Percentiles rank a stretch among this genome's conserved stretches.
Evolutionary conservation across 2,329 filamentous ascomycete species (phyloP).

Genomic region (Xylariaceae sp.): DNA sequence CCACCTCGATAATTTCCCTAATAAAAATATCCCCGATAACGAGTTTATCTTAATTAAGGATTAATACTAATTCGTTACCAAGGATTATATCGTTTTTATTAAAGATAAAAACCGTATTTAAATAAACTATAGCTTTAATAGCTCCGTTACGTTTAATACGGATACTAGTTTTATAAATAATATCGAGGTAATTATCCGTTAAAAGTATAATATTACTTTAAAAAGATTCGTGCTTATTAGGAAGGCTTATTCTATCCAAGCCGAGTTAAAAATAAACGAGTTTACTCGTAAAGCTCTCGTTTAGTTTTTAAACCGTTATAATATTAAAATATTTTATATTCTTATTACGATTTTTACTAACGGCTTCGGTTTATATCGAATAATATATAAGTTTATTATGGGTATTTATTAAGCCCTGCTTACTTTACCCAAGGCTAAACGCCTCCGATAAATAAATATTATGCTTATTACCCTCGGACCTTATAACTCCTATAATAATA

Average conservation of each 20-base stretch:
- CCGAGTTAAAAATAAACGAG: neutral
- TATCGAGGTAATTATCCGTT: neutral
- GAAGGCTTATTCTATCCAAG: neutral
- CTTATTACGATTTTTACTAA: neutral
- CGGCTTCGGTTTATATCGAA: neutral
- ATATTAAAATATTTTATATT: neutral
- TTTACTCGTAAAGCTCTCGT: neutral
- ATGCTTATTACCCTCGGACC: neutral
- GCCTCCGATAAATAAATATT: neutral
- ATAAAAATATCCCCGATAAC: neutral
- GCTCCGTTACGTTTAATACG: neutral
- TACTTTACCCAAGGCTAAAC: neutral
- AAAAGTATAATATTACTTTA: neutral
- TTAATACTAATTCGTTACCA: neutral
- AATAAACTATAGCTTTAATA: neutral
- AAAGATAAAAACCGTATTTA: neutral
- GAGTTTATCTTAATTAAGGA: neutral
- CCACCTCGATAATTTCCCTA: neutral
- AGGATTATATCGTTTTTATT: neutral
- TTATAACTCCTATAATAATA: constrained; percentile 5
- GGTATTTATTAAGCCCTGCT: neutral
- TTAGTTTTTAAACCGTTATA: neutral
- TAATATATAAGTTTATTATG: neutral
- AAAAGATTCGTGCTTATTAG: neutral
- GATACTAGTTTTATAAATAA: neutral